Conservation (phyloP, 768 basidiomycete genomes). For the Xanthoconium purpureum region DNA sequence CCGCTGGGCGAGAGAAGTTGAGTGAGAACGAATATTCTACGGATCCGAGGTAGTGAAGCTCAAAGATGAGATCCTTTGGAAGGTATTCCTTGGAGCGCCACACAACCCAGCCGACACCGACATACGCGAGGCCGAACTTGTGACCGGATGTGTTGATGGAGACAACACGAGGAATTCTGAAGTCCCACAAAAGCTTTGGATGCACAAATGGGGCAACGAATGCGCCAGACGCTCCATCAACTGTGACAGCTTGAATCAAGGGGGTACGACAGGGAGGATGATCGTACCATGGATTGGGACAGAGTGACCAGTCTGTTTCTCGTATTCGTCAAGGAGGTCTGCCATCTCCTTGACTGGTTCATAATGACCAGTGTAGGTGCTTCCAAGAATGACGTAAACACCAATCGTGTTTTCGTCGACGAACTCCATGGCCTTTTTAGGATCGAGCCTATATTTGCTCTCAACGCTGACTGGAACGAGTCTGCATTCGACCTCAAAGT, state of each 20-base stretch:
- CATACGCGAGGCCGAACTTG: conserved; percentile 57
- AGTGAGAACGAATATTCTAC: conserved; percentile 76
- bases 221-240: conserved; percentile 60
- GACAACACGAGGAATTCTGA: conserved; percentile 56
- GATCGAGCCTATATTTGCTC: conserved; percentile 75
- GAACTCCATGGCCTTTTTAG: conserved; percentile 59
- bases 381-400: conserved; percentile 57
- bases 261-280: conserved; percentile 23
- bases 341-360: conserved; percentile 88
- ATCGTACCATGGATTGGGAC: conserved; percentile 41
- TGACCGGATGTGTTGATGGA: conserved; percentile 61
- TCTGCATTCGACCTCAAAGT: conserved; percentile 63
- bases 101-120: conserved; percentile 63
- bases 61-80: conserved; percentile 71
- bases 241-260: conserved; percentile 20
- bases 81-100: conserved; percentile 56
- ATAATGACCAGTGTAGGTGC: conserved; percentile 58
- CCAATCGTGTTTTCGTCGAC: conserved; percentile 75
- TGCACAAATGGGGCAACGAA: conserved; percentile 62
- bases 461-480: conserved; percentile 63
- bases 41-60: conserved; percentile 48
- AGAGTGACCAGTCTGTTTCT: conserved; percentile 41
- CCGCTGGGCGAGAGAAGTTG: conserved; percentile 60
- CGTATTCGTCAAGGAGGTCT: conserved; percentile 61
- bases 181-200: conserved; percentile 57